phyloP scores from a whole-genome alignment of 225 moss, liverwort and hornwort genomes.

The Bryoerythrophyllum caledonicum region DNA sequence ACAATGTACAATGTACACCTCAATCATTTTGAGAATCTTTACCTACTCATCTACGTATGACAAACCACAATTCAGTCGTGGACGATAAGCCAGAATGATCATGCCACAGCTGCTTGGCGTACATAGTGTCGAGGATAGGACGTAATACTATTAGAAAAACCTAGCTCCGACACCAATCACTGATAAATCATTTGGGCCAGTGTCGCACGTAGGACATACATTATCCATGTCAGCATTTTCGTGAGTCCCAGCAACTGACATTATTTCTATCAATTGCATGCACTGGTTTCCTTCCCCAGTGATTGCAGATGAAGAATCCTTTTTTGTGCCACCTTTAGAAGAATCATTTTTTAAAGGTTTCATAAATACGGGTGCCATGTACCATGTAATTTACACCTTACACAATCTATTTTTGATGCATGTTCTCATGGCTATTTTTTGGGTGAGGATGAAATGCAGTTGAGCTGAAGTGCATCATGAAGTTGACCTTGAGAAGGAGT shows the following conservation, averaged over 20 bases:
- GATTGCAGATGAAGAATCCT: neutral
- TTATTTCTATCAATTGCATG: conserved; percentile 1
- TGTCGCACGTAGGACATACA: neutral
- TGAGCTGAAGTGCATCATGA: conserved; percentile 13
- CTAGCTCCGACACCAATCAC: conserved; percentile 8
- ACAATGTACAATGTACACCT: neutral
- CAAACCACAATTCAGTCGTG: neutral
- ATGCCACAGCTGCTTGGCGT: conserved; percentile 27
- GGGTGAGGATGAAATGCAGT: conserved; percentile 8
- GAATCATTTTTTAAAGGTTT: neutral
- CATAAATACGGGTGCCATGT: neutral
- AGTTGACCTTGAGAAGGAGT: conserved; percentile 22
- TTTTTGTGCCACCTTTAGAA: neutral
- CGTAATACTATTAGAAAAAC: neutral
- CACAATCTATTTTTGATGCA: neutral
- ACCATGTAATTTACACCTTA: conserved; percentile 13
- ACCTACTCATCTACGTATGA: neutral
- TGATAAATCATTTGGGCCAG: neutral
- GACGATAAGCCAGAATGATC: conserved; percentile 1
- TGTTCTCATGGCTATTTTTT: neutral
- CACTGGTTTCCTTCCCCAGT: neutral
- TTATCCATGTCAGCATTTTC: neutral
- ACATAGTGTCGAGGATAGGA: neutral
- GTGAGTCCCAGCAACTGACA: neutral
- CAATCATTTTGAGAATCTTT: conserved; percentile 35